A percentile compares a stretch with the other conserved stretches of the same genome.
Conservation (phyloP, 805 yeast genomes). For the Candida hungchunana region DNA sequence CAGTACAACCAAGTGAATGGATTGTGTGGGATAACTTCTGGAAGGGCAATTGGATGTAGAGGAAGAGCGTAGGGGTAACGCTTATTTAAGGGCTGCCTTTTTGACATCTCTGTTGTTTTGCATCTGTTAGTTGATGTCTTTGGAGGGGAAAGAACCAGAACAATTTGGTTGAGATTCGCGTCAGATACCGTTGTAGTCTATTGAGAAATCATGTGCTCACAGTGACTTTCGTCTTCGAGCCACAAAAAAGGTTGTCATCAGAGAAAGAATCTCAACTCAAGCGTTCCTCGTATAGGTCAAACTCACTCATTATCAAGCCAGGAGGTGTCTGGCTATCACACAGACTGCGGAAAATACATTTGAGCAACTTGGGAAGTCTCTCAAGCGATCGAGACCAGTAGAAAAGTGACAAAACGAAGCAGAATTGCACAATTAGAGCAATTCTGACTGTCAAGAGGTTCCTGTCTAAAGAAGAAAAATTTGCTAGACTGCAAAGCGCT, state of each 20-base stretch:
- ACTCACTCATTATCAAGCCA: slow-evolving; percentile 1
- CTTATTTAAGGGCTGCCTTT: slow-evolving; percentile 26
- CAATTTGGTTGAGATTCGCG: slow-evolving; percentile 3
- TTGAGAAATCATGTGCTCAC: slow-evolving; percentile 74
- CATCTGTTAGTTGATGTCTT: slow-evolving; percentile 5
- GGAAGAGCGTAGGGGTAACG: slow-evolving; percentile 56
- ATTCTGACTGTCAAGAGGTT: too few relatives aligned
- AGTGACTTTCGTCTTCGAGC: slow-evolving; percentile 45
- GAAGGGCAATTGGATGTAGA: slow-evolving; percentile 43
- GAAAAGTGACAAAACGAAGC: too few relatives aligned
- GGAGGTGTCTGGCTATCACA: too few relatives aligned
- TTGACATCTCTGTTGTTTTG: slow-evolving; percentile 28
- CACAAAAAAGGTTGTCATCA: slow-evolving; percentile 32
- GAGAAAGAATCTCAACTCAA: too few relatives aligned
- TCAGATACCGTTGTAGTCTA: slow-evolving; percentile 99
- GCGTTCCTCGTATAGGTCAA: too few relatives aligned
- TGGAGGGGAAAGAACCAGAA: too few relatives aligned
- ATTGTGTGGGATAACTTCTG: slow-evolving; percentile 56
- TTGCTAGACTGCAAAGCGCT: not conserved
- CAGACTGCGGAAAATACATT: too few relatives aligned
- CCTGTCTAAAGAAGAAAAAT: too few relatives aligned
- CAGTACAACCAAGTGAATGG: slow-evolving; percentile 61
- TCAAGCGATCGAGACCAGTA: not conserved
- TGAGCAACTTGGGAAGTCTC: not conserved
- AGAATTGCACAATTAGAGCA: not conserved